Evolutionary conservation across 192 early-diverging fungal species (phyloP).

Genomic region (Rhizophagus prolifer): DNA sequence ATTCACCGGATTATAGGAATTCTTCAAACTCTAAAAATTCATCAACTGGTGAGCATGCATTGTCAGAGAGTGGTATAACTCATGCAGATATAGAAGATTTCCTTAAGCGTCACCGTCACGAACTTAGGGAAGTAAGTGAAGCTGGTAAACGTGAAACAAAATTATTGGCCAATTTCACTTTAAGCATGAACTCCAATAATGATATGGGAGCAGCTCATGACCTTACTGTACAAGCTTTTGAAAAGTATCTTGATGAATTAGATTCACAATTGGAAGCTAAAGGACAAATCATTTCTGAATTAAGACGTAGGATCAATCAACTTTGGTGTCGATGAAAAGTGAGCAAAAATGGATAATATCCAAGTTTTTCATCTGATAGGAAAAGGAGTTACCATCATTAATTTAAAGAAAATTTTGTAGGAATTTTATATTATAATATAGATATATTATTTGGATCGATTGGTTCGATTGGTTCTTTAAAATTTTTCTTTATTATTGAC

Average conservation of each 20-base stretch:
- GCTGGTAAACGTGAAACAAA: slow-evolving; percentile 63
- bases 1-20: neutral
- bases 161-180: slow-evolving; percentile 54
- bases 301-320: slow-evolving; percentile 20
- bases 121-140: slow-evolving; percentile 62
- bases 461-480: neutral
- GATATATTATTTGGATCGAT: neutral
- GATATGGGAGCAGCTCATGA: slow-evolving; percentile 19
- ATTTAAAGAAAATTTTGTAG: neutral
- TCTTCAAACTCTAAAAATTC: neutral
- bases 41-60: neutral
- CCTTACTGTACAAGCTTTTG: slow-evolving; percentile 17
- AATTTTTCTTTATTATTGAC: neutral
- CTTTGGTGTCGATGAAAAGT: slow-evolving; percentile 9
- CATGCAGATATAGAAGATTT: slow-evolving; percentile 51
- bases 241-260: slow-evolving; percentile 22
- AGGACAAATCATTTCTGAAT: slow-evolving; percentile 4
- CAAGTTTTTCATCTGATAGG: neutral
- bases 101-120: slow-evolving; percentile 58
- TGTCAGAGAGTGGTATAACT: neutral
- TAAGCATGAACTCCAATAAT: slow-evolving; percentile 39
- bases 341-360: neutral
- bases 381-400: neutral
- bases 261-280: slow-evolving; percentile 6
- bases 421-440: neutral